These are phyloP conservation scores for Petunia hybrid DNA, from an alignment of 305 asterid genomes.

Conservation along the genomic window DNA sequence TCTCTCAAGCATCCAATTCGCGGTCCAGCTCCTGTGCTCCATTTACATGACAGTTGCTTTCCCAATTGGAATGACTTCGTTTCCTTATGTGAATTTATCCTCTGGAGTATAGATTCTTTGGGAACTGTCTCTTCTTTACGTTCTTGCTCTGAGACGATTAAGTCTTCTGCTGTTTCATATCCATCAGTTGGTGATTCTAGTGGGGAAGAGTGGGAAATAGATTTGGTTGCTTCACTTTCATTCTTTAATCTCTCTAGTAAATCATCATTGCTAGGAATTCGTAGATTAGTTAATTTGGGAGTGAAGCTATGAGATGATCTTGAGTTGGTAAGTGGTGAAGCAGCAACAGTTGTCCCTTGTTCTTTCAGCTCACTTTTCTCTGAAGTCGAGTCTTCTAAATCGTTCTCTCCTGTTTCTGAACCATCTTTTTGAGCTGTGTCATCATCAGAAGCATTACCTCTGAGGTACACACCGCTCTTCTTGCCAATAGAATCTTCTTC, in stretches of 20 bases:
- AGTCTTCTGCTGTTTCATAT: slow-evolving; percentile 36
- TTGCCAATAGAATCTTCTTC: slow-evolving; percentile 47
- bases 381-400: slow-evolving; percentile 26
- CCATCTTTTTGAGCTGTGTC: slow-evolving; percentile 44
- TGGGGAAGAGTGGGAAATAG: slow-evolving; percentile 9
- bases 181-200: slow-evolving; percentile 42
- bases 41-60: slow-evolving; percentile 52
- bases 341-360: slow-evolving; percentile 10
- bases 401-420: slow-evolving; percentile 37
- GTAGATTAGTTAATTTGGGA: slow-evolving; percentile 43
- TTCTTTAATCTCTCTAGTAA: slow-evolving; percentile 44
- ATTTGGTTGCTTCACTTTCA: slow-evolving; percentile 34
- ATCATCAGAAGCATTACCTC: slow-evolving; percentile 55
- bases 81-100: slow-evolving; percentile 50
- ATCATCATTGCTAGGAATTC: slow-evolving; percentile 50
- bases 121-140: slow-evolving; percentile 14
- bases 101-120: slow-evolving; percentile 38
- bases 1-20: slow-evolving; percentile 61
- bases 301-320: slow-evolving; percentile 36
- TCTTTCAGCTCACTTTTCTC: slow-evolving; percentile 29
- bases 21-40: slow-evolving; percentile 73
- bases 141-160: slow-evolving; percentile 22
- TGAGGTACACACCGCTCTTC: slow-evolving; percentile 44
- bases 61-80: slow-evolving; percentile 52
- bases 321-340: slow-evolving; percentile 29